Base-by-base conservation (phyloP, 2,329 filamentous ascomycete genomes). In the Diaporthe sp. region DNA sequence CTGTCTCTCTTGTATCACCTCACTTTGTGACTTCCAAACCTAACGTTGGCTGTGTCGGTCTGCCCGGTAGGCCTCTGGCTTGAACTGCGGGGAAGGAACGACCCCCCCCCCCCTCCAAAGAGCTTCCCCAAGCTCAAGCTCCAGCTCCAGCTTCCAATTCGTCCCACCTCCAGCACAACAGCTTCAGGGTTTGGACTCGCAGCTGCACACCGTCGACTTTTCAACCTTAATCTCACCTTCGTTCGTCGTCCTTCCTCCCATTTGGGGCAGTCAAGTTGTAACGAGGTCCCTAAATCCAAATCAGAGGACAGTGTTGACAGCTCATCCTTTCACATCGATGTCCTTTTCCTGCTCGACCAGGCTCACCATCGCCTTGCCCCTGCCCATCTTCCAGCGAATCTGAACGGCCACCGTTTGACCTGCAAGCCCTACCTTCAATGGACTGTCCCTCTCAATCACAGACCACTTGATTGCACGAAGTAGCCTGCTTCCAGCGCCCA, bases 81-180 rank as follows among this genome's bases (percentile, higher is more conserved):
- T 67, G 19, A 22, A 17, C 44, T 67, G 62, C 62, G 62, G 62
- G 62, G 62, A n/a, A 67, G 19, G 12, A 10, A 34, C 62, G n/a
- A 10, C 37, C 10, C 19, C 19, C 31, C 5, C 37, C 19, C 37
- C 5, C 55, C 37, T 1, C 13, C 19, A 60, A 61, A 12, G 8
- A 61, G 58, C 58, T 44, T 34, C 22, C 34, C 58, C 22, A 42
- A 42, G 58, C 58, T 42, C 42, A 15, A 44, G 19, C 42, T 37
- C 62, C 25, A 67, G 28, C 44, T 22, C 9, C 22, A 61, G 37
- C 58, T 28, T 61, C 22, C n/a, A 28, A 6, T 2, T n/a, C 53
- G 22, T 10, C 25, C 25, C 53, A 53, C 19, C 57, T 0, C 57
- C 31, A 34, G 1, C 28, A 60, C 57, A 42, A 3, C 31, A 37